phyloP scores from a whole-genome alignment of 352 stramenopile genomes.

The Thalassiosira pacifica region DNA sequence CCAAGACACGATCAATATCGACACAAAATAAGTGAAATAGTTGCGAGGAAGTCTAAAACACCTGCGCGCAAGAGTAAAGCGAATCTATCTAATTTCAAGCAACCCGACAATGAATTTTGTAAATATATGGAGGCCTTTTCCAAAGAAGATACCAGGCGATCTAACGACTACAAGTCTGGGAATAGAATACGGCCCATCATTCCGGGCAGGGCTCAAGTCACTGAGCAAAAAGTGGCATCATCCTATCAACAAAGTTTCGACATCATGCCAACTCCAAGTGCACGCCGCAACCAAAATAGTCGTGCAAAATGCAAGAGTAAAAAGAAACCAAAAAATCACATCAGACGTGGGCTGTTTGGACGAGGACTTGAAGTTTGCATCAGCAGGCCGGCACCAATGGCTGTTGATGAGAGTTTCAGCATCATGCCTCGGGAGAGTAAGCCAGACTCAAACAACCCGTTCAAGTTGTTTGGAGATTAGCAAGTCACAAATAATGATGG shows the following conservation, averaged over 20 bases:
- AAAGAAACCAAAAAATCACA: conserved; percentile 21
- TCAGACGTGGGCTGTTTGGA: no score
- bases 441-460: neutral
- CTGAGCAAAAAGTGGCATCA: neutral
- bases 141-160: neutral
- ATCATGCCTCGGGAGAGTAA: neutral
- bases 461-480: conserved; percentile 10
- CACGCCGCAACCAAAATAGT: neutral
- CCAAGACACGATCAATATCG: neutral
- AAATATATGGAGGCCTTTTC: conserved; percentile 49
- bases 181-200: conserved; percentile 4
- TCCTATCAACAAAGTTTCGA: neutral
- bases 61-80: neutral
- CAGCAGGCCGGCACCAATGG: neutral
- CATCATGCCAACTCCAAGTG: neutral
- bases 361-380: neutral
- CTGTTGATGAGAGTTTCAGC: neutral
- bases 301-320: neutral
- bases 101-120: conserved; percentile 45
- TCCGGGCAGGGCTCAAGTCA: neutral
- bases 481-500: no score
- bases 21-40: conserved; percentile 13
- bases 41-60: neutral
- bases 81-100: neutral
- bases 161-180: neutral